Base-by-base conservation (phyloP, 2,329 filamentous ascomycete species). In the Phaeosphaeria sp. region DNA sequence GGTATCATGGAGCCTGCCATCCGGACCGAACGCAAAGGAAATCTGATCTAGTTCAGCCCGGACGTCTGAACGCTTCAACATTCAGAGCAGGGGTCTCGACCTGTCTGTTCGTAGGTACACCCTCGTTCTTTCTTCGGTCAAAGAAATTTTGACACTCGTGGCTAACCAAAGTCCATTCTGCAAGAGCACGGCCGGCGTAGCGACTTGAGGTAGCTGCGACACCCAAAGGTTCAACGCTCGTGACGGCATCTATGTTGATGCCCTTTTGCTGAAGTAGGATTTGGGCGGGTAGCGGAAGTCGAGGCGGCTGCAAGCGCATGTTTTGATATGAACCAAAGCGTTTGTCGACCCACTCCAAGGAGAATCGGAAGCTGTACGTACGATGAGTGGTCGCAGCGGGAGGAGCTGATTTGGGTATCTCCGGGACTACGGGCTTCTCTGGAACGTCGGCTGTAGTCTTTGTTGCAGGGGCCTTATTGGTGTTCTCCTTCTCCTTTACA, bases 61-160 rank as follows among this genome's bases (percentile, higher is more conserved):
- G 75, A 39, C 78, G 83, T 52, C 84, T 81, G 65, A 90, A 85
- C 2, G 86, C 84, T 63, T 91, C 88, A 6, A 90, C 85, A 1
- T 85, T 84, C 21, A 91, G 78, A 6, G 80, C 82, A 2, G 89
- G 89, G 43, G 89, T 88, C 75, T 94, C 91, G 43, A 94, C 87
- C 44, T 89, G 86, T 64, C 80, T 82, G 58, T 92, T 84, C 0
- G 81, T 80, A 1, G 85, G 82, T 10, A 93, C 85, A 46, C 91
- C 91, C 72, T 95, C 91, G 47, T 87, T 87, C 51, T 88, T 87
- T 54, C 91, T 84, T 46, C 91, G 83, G 57, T 94, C 90, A 30
- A 92, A 87, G 75, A 94, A 95, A 69, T 87, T 91, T 77, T 93
- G 92, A 79, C 88, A 92, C 73, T 95, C 91, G 55, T 86, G 85